Evolutionary conservation across 352 stramenopile genomes (phyloP).

Genomic region (Pythium apleroticum): DNA sequence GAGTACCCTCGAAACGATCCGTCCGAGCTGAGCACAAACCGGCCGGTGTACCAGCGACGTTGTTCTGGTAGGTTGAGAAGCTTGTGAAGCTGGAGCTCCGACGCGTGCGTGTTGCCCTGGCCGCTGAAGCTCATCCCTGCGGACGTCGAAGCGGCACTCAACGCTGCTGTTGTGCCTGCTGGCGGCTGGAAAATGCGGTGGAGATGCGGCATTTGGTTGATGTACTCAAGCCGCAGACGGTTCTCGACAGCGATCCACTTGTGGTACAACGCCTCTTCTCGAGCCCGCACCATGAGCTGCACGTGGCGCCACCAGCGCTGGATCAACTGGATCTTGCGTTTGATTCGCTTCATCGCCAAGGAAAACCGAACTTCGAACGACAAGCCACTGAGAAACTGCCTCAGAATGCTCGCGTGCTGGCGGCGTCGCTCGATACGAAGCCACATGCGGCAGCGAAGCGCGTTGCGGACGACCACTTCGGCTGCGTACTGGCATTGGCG

Average conservation of each 20-base stretch:
- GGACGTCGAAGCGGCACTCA: background rate
- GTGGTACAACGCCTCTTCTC: slow-evolving; percentile 50
- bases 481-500: slow-evolving; percentile 28
- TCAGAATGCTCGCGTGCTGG: slow-evolving; percentile 34
- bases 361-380: slow-evolving; percentile 64
- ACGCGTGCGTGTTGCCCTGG: slow-evolving; percentile 4
- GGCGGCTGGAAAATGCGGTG: slow-evolving; percentile 54
- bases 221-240: slow-evolving; percentile 42
- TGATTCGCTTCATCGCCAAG: slow-evolving; percentile 60
- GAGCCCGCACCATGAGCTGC: slow-evolving; percentile 50
- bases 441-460: slow-evolving; percentile 38
- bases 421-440: slow-evolving; percentile 42
- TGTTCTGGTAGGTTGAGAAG: slow-evolving; percentile 57
- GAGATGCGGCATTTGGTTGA: slow-evolving; percentile 56
- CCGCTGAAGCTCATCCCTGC: slow-evolving; percentile 2
- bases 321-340: slow-evolving; percentile 46
- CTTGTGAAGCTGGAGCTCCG: slow-evolving; percentile 40
- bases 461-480: slow-evolving; percentile 38
- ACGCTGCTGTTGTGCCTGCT: background rate
- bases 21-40: slow-evolving; percentile 49
- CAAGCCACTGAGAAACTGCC: slow-evolving; percentile 45
- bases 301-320: slow-evolving; percentile 67
- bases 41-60: slow-evolving; percentile 45
- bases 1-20: slow-evolving; percentile 42
- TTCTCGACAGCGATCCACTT: slow-evolving; percentile 57